These are phyloP conservation scores for Picochlorum sp. DNA, from an alignment of 139 green algal genomes.

Conservation along the genomic window DNA sequence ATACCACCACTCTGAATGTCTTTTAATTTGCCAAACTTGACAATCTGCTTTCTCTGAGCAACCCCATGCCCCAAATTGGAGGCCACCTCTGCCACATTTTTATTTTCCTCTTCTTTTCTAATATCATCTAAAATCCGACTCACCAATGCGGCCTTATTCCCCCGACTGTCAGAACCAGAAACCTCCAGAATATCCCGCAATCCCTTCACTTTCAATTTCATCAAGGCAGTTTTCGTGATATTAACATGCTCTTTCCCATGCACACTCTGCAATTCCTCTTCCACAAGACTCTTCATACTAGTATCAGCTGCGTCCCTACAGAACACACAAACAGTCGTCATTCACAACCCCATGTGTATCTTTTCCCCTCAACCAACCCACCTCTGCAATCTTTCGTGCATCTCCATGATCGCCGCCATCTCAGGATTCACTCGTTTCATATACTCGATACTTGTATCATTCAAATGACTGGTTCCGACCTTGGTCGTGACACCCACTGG, in stretches of 20 bases:
- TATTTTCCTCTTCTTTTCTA: not conserved
- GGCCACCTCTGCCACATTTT: not conserved
- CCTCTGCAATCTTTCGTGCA: too few relatives aligned
- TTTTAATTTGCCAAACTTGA: not conserved
- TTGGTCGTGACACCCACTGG: too few relatives aligned
- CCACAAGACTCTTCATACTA: not conserved
- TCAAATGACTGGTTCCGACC: too few relatives aligned
- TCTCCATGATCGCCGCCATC: too few relatives aligned
- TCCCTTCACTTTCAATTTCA: slow-evolving; percentile 9
- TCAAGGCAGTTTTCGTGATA: slow-evolving; percentile 16
- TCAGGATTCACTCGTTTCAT: too few relatives aligned
- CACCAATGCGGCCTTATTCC: slow-evolving; percentile 25
- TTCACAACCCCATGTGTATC: too few relatives aligned
- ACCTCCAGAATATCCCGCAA: slow-evolving; percentile 15
- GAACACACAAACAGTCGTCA: too few relatives aligned
- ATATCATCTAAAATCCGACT: slow-evolving; percentile 17
- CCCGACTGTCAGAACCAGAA: slow-evolving; percentile 11
- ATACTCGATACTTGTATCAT: too few relatives aligned
- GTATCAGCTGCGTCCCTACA: not conserved
- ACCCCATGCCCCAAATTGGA: not conserved
- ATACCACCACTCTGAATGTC: not conserved
- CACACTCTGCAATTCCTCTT: not conserved
- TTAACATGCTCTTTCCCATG: slow-evolving; percentile 5
- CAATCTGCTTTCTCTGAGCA: not conserved
- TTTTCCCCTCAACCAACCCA: too few relatives aligned